Percentiles rank a stretch among this genome's conserved stretches.
Conservation (phyloP, 495 filamentous ascomycete genomes). For the Amphirosellinia nigrospora region DNA sequence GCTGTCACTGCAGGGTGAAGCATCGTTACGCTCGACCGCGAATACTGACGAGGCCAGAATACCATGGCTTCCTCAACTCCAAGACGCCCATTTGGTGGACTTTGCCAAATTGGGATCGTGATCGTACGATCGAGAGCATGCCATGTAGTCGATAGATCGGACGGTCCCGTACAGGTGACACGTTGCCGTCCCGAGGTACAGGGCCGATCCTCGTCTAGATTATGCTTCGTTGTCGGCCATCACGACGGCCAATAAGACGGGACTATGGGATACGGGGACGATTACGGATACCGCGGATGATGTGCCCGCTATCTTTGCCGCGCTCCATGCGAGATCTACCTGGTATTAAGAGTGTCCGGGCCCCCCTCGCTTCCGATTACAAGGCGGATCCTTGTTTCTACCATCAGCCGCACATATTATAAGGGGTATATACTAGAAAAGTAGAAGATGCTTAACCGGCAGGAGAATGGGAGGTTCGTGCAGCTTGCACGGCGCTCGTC, state of each 20-base stretch:
- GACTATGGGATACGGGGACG: conserved; percentile 6
- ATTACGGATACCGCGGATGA: conserved; percentile 14
- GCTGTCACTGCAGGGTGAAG: conserved; percentile 20
- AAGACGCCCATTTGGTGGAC: conserved; percentile 13
- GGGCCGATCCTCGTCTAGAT: conserved; percentile 24
- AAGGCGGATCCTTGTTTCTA: conserved; percentile 22
- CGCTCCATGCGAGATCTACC: conserved; percentile 23
- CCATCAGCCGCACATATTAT: conserved; percentile 23
- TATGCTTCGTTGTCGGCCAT: conserved; percentile 27
- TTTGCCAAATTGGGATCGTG: conserved; percentile 18
- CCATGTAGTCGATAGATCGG: conserved; percentile 25
- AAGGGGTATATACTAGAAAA: neutral
- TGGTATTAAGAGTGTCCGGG: conserved; percentile 19
- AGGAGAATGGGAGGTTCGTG: conserved; percentile 22
- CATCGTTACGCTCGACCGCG: conserved; percentile 13
- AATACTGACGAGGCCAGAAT: conserved; percentile 17
- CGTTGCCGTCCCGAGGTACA: conserved; percentile 21
- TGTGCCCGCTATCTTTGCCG: conserved; percentile 24
- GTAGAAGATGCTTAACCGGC: conserved; percentile 18
- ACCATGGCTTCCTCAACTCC: conserved; percentile 16
- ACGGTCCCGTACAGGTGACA: conserved; percentile 28
- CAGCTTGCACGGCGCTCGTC: conserved; percentile 12
- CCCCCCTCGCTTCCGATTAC: neutral
- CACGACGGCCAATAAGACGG: conserved; percentile 13
- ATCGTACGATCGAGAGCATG: conserved; percentile 30